Base-by-base conservation (phyloP, 2,329 filamentous ascomycete species). In the Graphiopsis chlorocephala region DNA sequence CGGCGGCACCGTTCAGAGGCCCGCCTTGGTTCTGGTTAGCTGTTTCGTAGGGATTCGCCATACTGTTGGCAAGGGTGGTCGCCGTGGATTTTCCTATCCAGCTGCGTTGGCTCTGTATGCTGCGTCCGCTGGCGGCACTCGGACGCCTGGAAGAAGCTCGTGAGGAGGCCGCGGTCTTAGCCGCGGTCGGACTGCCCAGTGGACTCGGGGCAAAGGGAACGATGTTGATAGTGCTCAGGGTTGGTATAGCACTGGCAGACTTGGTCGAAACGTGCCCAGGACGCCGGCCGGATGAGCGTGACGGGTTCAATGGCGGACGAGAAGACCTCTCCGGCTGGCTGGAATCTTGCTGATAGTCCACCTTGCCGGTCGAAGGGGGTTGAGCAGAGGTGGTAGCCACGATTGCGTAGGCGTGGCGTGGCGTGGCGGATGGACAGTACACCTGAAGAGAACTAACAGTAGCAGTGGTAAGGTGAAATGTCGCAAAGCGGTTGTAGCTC, bases 21-120 rank as follows among this genome's bases (percentile, higher is more conserved):
- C 55, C 55, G 55, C 55, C 55, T 71, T 80, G 76, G 70, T 82
- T 83, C 70, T 79, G 77, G 75, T 79, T 78, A 75, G 79, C 79
- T 68, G 78, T 64, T 53, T 68, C 64, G 26, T 70, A 62, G 48
- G 70, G 64, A 17, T 66, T 66, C 58, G 71, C 69, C 65, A 70
- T 69, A 55, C 33, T 67, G 56, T 45, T 35, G 31, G 59, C 64
- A 63, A 67, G 67, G 38, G 56, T 52, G n/a, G 59, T 75, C 57
- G 55, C 67, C 45, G 57, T 47, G 28, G 59, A 74, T 68, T 50
- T 65, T 29, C 50, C 70, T 45, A 71, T 64, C 69, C 69, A 72
- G 56, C 64, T 64, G 63, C 68, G 65, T 20, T 67, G 70, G 56
- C 64, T 64, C 62, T 67, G 65, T 20, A 67, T 70, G 53, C 64